These are phyloP conservation scores for Aspergillus jensenii DNA, from an alignment of 2,329 filamentous ascomycete species.

Conservation along the genomic window DNA sequence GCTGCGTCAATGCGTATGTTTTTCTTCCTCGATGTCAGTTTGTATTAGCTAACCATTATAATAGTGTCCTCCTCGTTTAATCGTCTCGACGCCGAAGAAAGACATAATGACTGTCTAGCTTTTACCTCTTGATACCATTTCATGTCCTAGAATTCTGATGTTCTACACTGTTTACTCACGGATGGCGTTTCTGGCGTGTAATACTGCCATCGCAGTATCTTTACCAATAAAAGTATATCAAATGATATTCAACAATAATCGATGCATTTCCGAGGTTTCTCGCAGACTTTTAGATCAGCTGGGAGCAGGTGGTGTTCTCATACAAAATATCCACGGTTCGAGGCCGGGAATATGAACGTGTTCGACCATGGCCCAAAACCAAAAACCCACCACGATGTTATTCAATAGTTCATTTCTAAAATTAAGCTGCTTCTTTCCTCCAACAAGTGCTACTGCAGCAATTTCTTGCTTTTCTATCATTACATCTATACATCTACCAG, in stretches of 20 bases:
- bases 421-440: too few relatives aligned
- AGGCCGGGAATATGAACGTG: too few relatives aligned
- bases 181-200: constrained; percentile 18
- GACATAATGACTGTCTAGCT: not conserved
- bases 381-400: too few relatives aligned
- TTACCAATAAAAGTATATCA: constrained; percentile 11
- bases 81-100: not conserved
- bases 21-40: not conserved
- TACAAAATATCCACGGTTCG: too few relatives aligned
- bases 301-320: too few relatives aligned
- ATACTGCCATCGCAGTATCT: constrained; percentile 3
- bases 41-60: not conserved
- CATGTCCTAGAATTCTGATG: constrained; percentile 11
- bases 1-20: constrained; percentile 58
- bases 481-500: too few relatives aligned
- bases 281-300: not conserved
- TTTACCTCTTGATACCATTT: constrained; percentile 17
- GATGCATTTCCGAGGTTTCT: not conserved
- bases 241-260: not conserved
- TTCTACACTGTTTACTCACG: constrained; percentile 8
- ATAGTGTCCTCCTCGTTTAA: constrained; percentile 21
- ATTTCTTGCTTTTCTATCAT: too few relatives aligned
- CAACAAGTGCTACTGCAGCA: too few relatives aligned
- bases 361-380: too few relatives aligned
- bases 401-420: too few relatives aligned